Evolutionary conservation across 208 protist species (phyloP), one percentile per base, ranked within the genome.

Genomic region (Leishmania guyanensis): DNA sequence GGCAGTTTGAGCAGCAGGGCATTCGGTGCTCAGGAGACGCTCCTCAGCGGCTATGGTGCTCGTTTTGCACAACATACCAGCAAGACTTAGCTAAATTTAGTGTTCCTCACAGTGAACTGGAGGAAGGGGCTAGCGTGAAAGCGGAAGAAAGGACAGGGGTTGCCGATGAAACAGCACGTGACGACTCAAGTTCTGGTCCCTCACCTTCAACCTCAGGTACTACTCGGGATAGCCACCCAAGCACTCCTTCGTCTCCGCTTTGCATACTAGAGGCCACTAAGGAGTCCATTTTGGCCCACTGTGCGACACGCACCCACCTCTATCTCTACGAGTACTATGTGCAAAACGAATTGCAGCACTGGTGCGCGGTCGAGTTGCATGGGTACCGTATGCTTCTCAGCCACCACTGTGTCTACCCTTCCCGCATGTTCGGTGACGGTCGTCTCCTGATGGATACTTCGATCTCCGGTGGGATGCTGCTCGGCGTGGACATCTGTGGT

Each of bases 361-460:
- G 90, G 85, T 95, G 88, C 73, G 89, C 89, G 43, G 90, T 95
- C 3, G 86, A 92, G 62, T 69, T 97, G 26, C 79, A 96, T 81
- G 91, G 91, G 39, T 84, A 87, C 22, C 83, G 82, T 48, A 89
- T 95, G 81, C 89, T 96, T 73, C 80, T 97, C 26, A 91, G 95
- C 74, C 92, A 96, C 74, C 91, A 96, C 77, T 94, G 89, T 84
- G 46, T 97, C 36, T 96, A 95, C 82, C 92, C 93, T 5, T 66
- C 65, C 10, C 77, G 79, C 53, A 91, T 92, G 83, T 96, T 94
- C 75, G 94, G 94, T 9, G 83, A 81, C 16, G 93, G 94, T 10
- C 85, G 88, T 43, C 12, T 95, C 20, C 69, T 97, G 26, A 84
- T 95, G 81, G 86, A 97, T 75, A 83, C 86, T 26, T 95, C 91